Evolutionary conservation across 2,329 filamentous ascomycete genomes (phyloP).

Genomic region (Trichophyton rubrum): DNA sequence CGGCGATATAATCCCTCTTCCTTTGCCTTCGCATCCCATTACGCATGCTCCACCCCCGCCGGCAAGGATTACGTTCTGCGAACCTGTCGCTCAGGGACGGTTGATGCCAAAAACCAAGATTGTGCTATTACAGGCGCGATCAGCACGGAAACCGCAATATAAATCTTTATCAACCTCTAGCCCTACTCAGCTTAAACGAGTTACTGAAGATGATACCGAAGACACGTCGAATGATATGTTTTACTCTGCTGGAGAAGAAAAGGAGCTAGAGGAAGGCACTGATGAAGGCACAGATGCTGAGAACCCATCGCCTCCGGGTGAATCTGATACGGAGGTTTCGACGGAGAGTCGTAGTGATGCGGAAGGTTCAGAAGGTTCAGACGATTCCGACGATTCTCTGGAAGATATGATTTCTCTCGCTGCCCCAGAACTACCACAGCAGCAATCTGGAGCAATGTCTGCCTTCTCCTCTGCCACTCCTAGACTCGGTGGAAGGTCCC

Average conservation of each 20-base stretch:
- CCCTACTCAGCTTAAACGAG: conserved; percentile 46
- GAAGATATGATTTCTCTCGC: conserved; percentile 89
- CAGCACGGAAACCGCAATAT: conserved; percentile 19
- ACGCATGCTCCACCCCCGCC: conserved; percentile 75
- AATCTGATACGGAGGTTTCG: conserved; percentile 46
- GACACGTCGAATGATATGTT: conserved; percentile 85
- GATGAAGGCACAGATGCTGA: conserved; percentile 40
- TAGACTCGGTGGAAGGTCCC: conserved; percentile 55
- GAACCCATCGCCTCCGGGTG: conserved; percentile 44
- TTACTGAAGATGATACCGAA: conserved; percentile 51
- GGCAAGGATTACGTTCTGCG: conserved; percentile 81
- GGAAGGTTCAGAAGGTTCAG: conserved; percentile 67
- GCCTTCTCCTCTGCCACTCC: conserved; percentile 72
- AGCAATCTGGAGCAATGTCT: conserved; percentile 65
- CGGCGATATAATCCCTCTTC: conserved; percentile 69
- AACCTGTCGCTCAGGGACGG: conserved; percentile 82
- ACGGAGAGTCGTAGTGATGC: conserved; percentile 56
- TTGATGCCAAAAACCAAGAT: conserved; percentile 68
- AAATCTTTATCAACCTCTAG: conserved; percentile 34
- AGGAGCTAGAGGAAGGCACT: conserved; percentile 32
- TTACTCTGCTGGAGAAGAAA: conserved; percentile 80
- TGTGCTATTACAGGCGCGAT: conserved; percentile 51
- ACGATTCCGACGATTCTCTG: conserved; percentile 76
- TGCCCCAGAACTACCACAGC: conserved; percentile 64
- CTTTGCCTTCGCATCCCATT: conserved; percentile 65